Evolutionary conservation across 73 alveolate species (phyloP).

Genomic region (Symbiodinium pilosum): DNA sequence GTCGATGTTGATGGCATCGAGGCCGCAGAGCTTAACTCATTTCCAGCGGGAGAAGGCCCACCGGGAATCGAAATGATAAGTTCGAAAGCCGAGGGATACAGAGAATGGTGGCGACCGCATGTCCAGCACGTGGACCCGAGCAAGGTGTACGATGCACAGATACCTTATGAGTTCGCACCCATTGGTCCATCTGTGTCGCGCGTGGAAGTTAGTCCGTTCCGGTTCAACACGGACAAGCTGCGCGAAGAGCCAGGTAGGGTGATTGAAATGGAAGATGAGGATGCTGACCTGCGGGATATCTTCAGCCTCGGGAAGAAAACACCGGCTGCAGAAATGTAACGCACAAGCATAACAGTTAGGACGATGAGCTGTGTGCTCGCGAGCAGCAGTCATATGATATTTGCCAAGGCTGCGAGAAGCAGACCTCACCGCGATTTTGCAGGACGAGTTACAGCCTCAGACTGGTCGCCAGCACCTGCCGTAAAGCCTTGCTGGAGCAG

Average conservation of each 20-base stretch:
- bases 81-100: not conserved
- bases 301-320: conserved; percentile 15
- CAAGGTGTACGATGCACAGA: conserved; percentile 23
- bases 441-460: not conserved
- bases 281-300: conserved; percentile 29
- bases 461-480: too few relatives aligned
- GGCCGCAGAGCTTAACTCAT: not conserved
- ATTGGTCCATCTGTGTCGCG: conserved; percentile 12
- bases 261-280: not conserved
- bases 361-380: too few relatives aligned
- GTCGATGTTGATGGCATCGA: conserved; percentile 42
- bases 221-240: not conserved
- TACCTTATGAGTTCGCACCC: conserved; percentile 26
- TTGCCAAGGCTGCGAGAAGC: not conserved
- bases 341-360: not conserved
- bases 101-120: conserved; percentile 81
- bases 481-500: too few relatives aligned
- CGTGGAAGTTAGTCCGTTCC: conserved; percentile 29
- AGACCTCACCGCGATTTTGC: not conserved
- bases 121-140: not conserved
- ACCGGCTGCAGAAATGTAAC: not conserved
- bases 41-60: not conserved
- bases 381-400: not conserved
- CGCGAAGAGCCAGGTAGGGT: not conserved
- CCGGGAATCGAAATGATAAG: not conserved